Base-by-base conservation (phyloP, 2,329 filamentous ascomycete genomes). In the Colletotrichum lini region DNA sequence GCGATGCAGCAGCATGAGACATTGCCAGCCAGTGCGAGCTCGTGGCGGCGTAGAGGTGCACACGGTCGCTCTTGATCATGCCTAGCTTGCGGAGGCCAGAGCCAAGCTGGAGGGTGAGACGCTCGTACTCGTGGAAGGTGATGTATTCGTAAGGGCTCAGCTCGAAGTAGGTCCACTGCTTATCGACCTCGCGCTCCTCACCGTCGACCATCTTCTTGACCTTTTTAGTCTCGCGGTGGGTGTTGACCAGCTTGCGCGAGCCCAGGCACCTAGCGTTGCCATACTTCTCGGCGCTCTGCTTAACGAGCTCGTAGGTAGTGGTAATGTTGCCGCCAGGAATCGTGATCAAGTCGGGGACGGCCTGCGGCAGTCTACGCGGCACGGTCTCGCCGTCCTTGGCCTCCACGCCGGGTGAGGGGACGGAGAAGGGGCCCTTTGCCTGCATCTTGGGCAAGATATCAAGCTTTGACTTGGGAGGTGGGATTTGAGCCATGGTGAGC, bases 101-200 rank as follows among this genome's bases (percentile, higher is more conserved):
- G 61, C 93, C 94, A 44, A 94, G 79, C 75, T 93, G 86, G 50
- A 93, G 83, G 30, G 87, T 88, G 76, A 92, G 84, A 79, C 90
- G 87, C 85, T 95, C 91, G 79, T 95, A 96, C 81, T 96, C 92
- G 76, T 89, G 87, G 83, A 93, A 97, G 78, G 88, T 92, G 79
- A 92, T 86, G 85, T 93, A 97, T 72, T 90, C 88, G 85, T 96
- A 97, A 62, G 86, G 86, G 79, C 92, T 92, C 77, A 96, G 90
- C 85, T 97, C 94, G 80, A 94, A 96, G 83, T 93, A 97, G 67
- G 91, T 92, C 94, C 94, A 97, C 78, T 94, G 88, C 90, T 97
- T 97, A 80, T 96, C 93, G 38, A 95, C 89, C 82, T 95, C 89
- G 77, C 89, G 84, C 86, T 96, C 92, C 78, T 92, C 88, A 74